Conservation (phyloP, 2,329 filamentous ascomycete species). For the Coniochaeta sp. region DNA sequence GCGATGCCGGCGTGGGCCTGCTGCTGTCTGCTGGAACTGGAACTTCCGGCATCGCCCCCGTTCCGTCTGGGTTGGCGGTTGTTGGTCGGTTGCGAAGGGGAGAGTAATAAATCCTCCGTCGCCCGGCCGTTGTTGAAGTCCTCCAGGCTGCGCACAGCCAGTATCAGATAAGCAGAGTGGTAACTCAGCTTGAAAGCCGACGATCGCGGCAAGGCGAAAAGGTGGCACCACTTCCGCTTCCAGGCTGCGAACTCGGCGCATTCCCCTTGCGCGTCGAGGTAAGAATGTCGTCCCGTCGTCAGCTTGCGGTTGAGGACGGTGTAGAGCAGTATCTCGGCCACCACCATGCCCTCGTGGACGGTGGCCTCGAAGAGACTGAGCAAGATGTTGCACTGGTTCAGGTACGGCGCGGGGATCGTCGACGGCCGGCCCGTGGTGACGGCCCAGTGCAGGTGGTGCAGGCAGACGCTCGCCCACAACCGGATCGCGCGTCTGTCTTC, state of each 20-base stretch:
- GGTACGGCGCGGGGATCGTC: constrained; percentile 1
- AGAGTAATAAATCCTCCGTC: background rate
- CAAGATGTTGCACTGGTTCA: constrained; percentile 5
- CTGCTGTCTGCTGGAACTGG: background rate
- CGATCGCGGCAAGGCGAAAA: constrained; percentile 2
- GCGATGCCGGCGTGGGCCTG: background rate
- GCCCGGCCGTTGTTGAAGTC: background rate
- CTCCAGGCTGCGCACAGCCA: constrained; percentile 4
- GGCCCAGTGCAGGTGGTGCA: constrained; percentile 5
- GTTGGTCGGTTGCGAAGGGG: background rate
- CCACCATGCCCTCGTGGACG: constrained; percentile 3
- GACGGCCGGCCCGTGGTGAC: constrained; percentile 1
- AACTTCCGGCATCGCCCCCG: no score
- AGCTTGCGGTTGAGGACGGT: constrained; percentile 3
- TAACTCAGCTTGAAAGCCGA: constrained; percentile 4
- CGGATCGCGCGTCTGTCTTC: constrained; percentile 4
- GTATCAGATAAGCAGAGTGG: constrained; percentile 4
- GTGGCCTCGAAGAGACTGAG: constrained; percentile 3
- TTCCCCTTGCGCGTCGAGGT: constrained; percentile 2
- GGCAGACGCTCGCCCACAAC: constrained; percentile 3
- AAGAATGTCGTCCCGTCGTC: constrained; percentile 4
- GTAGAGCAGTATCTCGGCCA: constrained; percentile 5
- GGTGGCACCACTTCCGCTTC: constrained; percentile 2
- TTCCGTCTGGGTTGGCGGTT: background rate
- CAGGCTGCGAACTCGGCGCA: constrained; percentile 3